These are phyloP conservation scores for Blastomyces silverae DNA, from an alignment of 2,329 filamentous ascomycete species.

Conservation along the genomic window DNA sequence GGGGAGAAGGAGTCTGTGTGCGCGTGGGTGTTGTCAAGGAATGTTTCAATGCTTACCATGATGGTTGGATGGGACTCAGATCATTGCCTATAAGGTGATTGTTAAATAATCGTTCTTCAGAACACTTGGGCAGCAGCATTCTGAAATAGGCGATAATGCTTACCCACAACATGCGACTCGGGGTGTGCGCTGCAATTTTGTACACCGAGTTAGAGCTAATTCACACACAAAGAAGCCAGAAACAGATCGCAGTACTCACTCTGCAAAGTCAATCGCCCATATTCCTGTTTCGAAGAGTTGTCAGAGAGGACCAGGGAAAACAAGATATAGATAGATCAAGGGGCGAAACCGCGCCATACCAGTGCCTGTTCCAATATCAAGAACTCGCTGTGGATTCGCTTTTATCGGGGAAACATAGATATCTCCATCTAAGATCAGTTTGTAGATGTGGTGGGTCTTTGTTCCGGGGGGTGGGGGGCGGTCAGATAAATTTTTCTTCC, in stretches of 20 bases:
- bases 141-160: conserved; percentile 18
- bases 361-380: conserved; percentile 41
- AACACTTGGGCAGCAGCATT: background rate
- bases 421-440: conserved; percentile 24
- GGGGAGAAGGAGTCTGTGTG: background rate
- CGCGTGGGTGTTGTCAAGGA: background rate
- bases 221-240: background rate
- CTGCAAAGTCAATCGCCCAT: conserved; percentile 41
- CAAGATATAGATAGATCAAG: conserved; percentile 1
- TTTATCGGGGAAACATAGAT: conserved; percentile 26
- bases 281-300: conserved; percentile 26
- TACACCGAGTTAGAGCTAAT: conserved; percentile 16
- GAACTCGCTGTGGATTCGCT: conserved; percentile 27
- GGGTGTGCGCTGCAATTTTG: conserved; percentile 10
- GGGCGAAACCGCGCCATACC: conserved; percentile 23
- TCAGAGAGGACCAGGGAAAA: conserved; percentile 16
- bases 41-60: conserved; percentile 7
- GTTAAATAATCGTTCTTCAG: background rate
- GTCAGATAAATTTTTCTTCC: conserved; percentile 14
- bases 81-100: conserved; percentile 11
- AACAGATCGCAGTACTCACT: conserved; percentile 23
- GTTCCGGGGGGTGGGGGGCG: conserved; percentile 21
- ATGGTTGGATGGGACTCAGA: conserved; percentile 16
- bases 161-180: conserved; percentile 10
- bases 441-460: conserved; percentile 28